These are phyloP conservation scores for Mrakia gelida DNA, from an alignment of 768 basidiomycete species.

Conservation along the genomic window DNA sequence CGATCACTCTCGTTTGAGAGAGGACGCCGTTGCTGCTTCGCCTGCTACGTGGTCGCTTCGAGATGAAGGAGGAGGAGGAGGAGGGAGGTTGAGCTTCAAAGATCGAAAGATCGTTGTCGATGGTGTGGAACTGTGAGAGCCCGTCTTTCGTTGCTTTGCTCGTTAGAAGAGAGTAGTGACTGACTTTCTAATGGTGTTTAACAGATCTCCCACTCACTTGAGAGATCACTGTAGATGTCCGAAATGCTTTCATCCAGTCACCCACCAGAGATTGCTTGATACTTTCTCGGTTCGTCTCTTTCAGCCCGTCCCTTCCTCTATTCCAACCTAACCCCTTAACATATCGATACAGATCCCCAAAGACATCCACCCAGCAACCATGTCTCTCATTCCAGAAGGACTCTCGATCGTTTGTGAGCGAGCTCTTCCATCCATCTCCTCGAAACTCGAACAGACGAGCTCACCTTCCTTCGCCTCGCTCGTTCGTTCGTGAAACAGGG, in stretches of 20 bases:
- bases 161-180: no score
- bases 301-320: neutral
- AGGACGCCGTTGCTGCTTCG: neutral
- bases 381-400: neutral
- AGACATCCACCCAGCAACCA: neutral
- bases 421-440: no score
- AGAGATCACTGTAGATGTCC: slow-evolving; percentile 89
- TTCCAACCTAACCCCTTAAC: no score
- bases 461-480: neutral
- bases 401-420: neutral
- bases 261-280: slow-evolving; percentile 80
- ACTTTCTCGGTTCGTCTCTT: slow-evolving; percentile 64
- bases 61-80: neutral
- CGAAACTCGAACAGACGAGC: neutral
- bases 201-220: slow-evolving; percentile 62
- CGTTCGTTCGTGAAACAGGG: neutral
- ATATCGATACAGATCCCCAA: neutral
- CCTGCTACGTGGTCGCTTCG: neutral
- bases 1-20: neutral
- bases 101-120: neutral
- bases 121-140: neutral
- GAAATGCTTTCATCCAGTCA: slow-evolving; percentile 76
- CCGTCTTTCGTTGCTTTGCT: no score
- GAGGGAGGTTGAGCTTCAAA: neutral
- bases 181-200: no score